A percentile compares a stretch with the other conserved stretches of the same genome.
Evolutionary conservation across 2,329 filamentous ascomycete species (phyloP).

Genomic region (Purpureocillium lavendulum): DNA sequence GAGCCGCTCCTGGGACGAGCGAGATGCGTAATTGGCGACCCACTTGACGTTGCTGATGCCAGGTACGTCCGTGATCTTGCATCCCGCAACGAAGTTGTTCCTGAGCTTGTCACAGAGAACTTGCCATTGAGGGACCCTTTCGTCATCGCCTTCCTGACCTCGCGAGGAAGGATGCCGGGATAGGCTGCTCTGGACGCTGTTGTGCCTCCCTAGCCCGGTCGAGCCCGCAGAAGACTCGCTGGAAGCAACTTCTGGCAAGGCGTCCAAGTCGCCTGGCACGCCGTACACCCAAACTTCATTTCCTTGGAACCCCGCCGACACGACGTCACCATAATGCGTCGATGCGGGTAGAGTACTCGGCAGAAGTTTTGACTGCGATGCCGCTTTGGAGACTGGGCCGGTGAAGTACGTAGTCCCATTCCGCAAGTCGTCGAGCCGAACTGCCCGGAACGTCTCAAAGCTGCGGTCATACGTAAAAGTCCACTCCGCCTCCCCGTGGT

Average conservation of each 20-base stretch:
- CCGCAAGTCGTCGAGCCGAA: constrained; percentile 64
- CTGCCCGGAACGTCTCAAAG: constrained; percentile 70
- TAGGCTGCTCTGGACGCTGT: constrained; percentile 17
- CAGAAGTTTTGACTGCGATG: constrained; percentile 47
- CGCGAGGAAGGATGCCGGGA: constrained; percentile 23
- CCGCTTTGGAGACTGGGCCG: constrained; percentile 50
- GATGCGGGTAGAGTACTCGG: constrained; percentile 64
- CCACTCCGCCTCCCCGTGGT: constrained; percentile 61
- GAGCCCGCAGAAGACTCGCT: constrained; percentile 12
- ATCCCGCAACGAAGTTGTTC: constrained; percentile 63
- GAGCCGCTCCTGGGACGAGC: constrained; percentile 45
- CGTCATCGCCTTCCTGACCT: constrained; percentile 18
- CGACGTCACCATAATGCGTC: constrained; percentile 61
- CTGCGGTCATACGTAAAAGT: constrained; percentile 70
- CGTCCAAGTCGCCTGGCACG: constrained; percentile 63
- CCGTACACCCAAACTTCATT: constrained; percentile 74
- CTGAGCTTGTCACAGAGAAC: constrained; percentile 58
- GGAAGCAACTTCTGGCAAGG: constrained; percentile 37
- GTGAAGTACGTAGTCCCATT: constrained; percentile 76
- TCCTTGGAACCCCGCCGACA: constrained; percentile 64
- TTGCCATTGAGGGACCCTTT: constrained; percentile 57
- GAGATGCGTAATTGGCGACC: constrained; percentile 49
- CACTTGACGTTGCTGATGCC: constrained; percentile 64
- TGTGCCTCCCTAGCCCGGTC: constrained; percentile 19
- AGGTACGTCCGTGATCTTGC: constrained; percentile 54